phyloP scores from a whole-genome alignment of 805 yeast species.

The Wickerhamomyces ciferrii region DNA sequence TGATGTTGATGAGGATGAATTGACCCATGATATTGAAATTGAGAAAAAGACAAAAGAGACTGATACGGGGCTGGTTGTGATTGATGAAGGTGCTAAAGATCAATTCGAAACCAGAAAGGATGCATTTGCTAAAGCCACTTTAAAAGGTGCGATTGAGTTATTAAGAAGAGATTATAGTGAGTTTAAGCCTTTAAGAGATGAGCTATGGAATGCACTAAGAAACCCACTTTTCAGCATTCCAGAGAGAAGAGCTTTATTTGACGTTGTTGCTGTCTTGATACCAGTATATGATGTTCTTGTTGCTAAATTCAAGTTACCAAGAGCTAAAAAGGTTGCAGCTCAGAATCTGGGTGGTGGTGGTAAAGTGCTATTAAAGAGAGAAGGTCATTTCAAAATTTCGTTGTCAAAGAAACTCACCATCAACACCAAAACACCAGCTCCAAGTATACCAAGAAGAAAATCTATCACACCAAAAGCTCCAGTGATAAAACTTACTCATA shows the following conservation, averaged over 20 bases:
- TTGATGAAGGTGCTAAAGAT: constrained; percentile 46
- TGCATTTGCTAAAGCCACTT: constrained; percentile 55
- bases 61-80: constrained; percentile 43
- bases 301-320: constrained; percentile 65
- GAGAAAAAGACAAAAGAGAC: constrained; percentile 2
- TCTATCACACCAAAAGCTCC: constrained; percentile 1
- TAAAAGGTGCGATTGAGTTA: constrained; percentile 62
- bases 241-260: constrained; percentile 59
- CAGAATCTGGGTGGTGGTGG: constrained; percentile 47
- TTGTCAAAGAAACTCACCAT: constrained; percentile 10
- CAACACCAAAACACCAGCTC: neutral
- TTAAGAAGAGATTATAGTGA: constrained; percentile 52
- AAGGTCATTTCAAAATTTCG: constrained; percentile 26
- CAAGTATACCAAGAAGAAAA: neutral
- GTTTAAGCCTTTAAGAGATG: constrained; percentile 49
- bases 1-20: constrained; percentile 61
- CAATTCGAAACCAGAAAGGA: constrained; percentile 53
- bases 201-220: constrained; percentile 68
- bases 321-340: constrained; percentile 62
- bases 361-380: constrained; percentile 53
- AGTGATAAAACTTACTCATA: neutral
- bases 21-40: constrained; percentile 20
- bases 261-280: constrained; percentile 60
- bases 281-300: constrained; percentile 52
- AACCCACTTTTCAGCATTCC: constrained; percentile 53